A percentile compares a stretch with the other conserved stretches of the same genome.
Conservation (phyloP, 768 basidiomycete species). For the Hirschioporus abietinus region DNA sequence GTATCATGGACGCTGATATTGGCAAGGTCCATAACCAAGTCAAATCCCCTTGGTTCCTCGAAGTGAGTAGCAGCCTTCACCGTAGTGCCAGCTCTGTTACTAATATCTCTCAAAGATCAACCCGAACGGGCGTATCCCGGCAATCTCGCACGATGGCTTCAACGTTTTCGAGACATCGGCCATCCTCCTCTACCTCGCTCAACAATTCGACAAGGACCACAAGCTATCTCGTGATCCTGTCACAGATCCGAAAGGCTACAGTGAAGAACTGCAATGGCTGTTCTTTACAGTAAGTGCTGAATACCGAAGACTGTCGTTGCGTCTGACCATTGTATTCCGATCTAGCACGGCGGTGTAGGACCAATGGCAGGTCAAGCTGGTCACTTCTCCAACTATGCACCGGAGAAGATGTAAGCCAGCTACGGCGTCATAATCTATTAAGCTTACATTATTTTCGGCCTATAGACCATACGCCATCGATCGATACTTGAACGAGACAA, state of each 20-base stretch:
- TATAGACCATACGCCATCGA: constrained; percentile 24
- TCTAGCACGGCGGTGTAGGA: constrained; percentile 72
- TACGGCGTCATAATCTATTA: too few relatives aligned
- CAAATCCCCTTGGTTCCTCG: not conserved
- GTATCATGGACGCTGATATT: constrained; percentile 11
- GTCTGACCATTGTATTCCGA: not conserved
- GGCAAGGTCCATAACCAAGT: constrained; percentile 42
- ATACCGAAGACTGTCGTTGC: not conserved
- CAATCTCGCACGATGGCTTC: constrained; percentile 56
- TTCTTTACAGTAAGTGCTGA: constrained; percentile 57
- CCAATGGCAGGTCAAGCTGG: constrained; percentile 78
- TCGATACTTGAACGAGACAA: constrained; percentile 80
- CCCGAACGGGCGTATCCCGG: constrained; percentile 67
- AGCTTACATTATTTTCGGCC: too few relatives aligned
- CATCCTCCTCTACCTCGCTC: constrained; percentile 74
- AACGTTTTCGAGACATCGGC: constrained; percentile 73
- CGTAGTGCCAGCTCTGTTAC: not conserved
- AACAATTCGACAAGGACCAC: constrained; percentile 72
- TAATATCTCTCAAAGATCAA: constrained; percentile 35
- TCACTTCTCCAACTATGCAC: not conserved
- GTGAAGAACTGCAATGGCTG: constrained; percentile 79
- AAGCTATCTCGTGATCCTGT: constrained; percentile 59
- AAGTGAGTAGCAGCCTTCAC: not conserved
- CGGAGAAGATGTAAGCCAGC: not conserved
- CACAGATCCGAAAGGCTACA: constrained; percentile 54